A percentile compares a stretch with the other conserved stretches of the same genome.
Evolutionary conservation across 2,329 filamentous ascomycete species (phyloP).

Genomic region (Pseudonectria foliicola): DNA sequence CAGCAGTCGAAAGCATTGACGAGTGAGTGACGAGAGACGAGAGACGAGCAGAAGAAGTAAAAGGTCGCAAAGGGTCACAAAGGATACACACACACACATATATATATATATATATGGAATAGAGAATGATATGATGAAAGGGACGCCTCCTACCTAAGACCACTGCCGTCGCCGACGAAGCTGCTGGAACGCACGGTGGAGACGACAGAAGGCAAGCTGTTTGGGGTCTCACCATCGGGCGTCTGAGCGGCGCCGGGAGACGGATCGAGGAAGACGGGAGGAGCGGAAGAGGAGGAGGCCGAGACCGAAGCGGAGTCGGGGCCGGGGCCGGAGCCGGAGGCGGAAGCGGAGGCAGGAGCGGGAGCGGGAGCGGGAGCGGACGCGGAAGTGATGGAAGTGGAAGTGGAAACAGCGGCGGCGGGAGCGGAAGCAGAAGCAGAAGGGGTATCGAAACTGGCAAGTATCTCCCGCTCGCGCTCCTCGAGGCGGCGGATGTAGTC

Average conservation of each 20-base stretch:
- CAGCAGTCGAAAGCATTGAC: too few species aligned
- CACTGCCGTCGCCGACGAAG: conserved; percentile 9
- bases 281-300: background rate
- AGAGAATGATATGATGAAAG: too few species aligned
- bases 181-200: conserved; percentile 4
- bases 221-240: conserved; percentile 2
- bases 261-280: background rate
- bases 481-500: conserved; percentile 9
- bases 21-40: too few species aligned
- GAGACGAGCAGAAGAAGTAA: too few species aligned
- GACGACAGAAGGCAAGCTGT: conserved; percentile 4
- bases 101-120: too few species aligned
- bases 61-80: too few species aligned
- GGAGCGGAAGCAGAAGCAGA: too few species aligned
- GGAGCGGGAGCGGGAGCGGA: background rate
- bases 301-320: too few species aligned
- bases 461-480: conserved; percentile 8
- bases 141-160: conserved; percentile 3
- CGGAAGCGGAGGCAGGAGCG: too few species aligned
- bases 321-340: too few species aligned
- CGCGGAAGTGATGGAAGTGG: too few species aligned
- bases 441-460: conserved; percentile 1
- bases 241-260: background rate
- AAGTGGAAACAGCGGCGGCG: background rate
- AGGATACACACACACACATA: too few species aligned